Percentiles rank a stretch among this genome's conserved stretches.
These are phyloP conservation scores for Cyclotella distinguenda DNA, from an alignment of 108 stramenopile species.

Conservation along the genomic window DNA sequence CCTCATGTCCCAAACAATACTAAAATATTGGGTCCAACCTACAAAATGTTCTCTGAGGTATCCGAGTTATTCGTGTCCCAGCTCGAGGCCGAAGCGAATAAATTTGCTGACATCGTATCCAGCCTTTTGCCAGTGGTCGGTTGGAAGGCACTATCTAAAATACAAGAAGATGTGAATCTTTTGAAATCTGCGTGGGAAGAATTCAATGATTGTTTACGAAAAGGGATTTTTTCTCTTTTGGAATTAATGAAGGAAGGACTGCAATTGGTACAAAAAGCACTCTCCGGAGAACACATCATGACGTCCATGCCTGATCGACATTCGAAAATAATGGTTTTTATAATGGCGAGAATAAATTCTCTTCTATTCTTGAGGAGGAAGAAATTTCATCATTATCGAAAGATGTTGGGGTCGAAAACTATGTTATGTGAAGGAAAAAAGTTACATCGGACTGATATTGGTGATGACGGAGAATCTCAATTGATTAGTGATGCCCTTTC, in stretches of 20 bases:
- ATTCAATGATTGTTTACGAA: slow-evolving; percentile 10
- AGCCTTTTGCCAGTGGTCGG: slow-evolving; percentile 17
- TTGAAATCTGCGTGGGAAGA: slow-evolving; percentile 11
- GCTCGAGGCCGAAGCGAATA: slow-evolving; percentile 10
- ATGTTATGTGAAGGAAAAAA: neutral
- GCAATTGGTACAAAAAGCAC: slow-evolving; percentile 3
- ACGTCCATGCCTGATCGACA: slow-evolving; percentile 3
- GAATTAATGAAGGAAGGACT: slow-evolving; percentile 5
- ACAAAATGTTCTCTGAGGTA: slow-evolving; percentile 14
- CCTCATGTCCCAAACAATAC: neutral
- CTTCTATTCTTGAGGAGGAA: slow-evolving; percentile 15
- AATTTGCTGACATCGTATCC: neutral
- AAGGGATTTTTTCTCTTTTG: slow-evolving; percentile 3
- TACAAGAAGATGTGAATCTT: slow-evolving; percentile 17
- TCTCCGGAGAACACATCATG: neutral
- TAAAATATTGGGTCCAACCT: slow-evolving; percentile 12
- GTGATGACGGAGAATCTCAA: neutral
- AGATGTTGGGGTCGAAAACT: neutral
- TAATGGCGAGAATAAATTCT: slow-evolving; percentile 19
- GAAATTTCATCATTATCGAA: neutral
- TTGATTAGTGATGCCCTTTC: neutral
- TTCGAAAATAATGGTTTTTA: slow-evolving; percentile 15
- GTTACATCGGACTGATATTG: neutral
- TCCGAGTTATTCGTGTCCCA: slow-evolving; percentile 15
- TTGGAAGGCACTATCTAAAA: slow-evolving; percentile 12